Evolutionary conservation across 2,329 filamentous ascomycete species (phyloP), one percentile per base, ranked within the genome.

Genomic region (Colletotrichum tropicicola): DNA sequence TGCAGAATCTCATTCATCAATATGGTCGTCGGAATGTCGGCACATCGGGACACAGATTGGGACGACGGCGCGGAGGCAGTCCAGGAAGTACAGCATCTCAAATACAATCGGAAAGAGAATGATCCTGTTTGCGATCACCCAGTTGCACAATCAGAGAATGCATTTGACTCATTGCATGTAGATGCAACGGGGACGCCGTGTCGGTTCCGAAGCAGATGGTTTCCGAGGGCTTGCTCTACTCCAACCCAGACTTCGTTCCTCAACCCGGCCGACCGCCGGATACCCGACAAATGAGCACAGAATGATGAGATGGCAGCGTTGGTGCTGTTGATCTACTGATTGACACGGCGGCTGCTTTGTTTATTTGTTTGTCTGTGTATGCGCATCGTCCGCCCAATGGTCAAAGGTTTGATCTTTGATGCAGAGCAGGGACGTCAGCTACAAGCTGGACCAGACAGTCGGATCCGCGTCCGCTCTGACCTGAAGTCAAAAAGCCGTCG

Each of bases 381-480:
- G 7, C 32, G 61, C 28, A 32, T 28, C 41, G 43, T 45, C 48
- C 41, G 44, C 6, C 19, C 48, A 30, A 27, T 17, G 19, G n/a
- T 43, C 32, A 12, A 15, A 30, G 54, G 19, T 45, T 23, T 15
- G 6, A 19, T n/a, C 35, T n/a, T 44, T 48, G 41, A 45, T 43
- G 60, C 41, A 37, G 32, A 41, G 60, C 61, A 43, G 15, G 47
- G 39, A 21, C 48, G 13, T 48, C 53, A 49, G 13, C 21, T 55
- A 37, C 15, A 30, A 37, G 27, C 27, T 21, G 30, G 27, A 49
- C 61, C 61, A 55, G 49, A 55, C 35, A 49, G 62, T 35, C 51
- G 57, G 57, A 37, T 39, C 19, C 37, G 19, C 17, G 37, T 56
- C 51, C 56, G 57, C 41, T 62, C 57, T 56, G 35, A 56, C 21